Evolutionary conservation across 2,329 filamentous ascomycete genomes (phyloP).

Genomic region (Fusarium citri): DNA sequence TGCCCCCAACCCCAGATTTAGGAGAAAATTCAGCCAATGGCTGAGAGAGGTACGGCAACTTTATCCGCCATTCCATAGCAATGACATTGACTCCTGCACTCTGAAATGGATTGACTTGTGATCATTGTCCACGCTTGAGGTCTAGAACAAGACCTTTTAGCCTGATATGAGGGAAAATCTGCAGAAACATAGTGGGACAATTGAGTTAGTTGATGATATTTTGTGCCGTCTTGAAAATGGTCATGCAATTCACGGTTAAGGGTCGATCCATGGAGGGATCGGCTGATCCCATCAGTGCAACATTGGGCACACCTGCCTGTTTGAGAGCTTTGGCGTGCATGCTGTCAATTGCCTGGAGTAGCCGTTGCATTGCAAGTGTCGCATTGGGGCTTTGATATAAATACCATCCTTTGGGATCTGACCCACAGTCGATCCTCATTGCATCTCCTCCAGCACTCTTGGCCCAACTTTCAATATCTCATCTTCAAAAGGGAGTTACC

Average conservation of each 20-base stretch:
- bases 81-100: neutral
- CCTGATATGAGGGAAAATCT: neutral
- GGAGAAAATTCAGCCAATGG: neutral
- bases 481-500: accelerated
- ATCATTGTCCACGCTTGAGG: neutral
- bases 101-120: neutral
- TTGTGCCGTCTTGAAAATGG: too few species aligned
- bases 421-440: neutral
- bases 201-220: neutral
- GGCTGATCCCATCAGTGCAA: too few species aligned
- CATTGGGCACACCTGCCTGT: too few species aligned
- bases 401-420: neutral
- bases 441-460: neutral
- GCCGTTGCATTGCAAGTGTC: too few species aligned
- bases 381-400: neutral
- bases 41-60: neutral
- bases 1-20: neutral
- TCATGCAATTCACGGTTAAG: too few species aligned
- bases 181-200: neutral
- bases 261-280: too few species aligned
- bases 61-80: neutral
- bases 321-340: too few species aligned
- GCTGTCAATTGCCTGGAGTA: too few species aligned
- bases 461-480: too few species aligned
- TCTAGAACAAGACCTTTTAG: neutral